A percentile compares a stretch with the other conserved stretches of the same genome.
These are phyloP conservation scores for Backusella liffmaniae DNA, from an alignment of 192 early-diverging fungal genomes.

Conservation along the genomic window DNA sequence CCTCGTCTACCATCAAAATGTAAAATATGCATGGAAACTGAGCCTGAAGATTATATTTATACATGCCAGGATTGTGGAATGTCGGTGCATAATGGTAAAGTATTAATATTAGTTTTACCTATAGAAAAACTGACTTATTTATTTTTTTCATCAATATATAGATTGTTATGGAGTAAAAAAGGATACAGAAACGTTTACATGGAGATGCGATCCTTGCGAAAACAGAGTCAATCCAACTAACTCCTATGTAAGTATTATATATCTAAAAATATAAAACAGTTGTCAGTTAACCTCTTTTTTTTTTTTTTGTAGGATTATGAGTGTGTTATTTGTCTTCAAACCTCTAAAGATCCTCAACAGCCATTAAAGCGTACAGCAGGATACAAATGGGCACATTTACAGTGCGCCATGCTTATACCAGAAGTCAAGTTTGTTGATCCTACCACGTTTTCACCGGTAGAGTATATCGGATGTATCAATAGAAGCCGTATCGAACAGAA, in stretches of 20 bases:
- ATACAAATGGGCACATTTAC: conserved; percentile 76
- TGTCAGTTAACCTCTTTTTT: background rate
- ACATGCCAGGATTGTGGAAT: conserved; percentile 46
- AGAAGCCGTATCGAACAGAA: conserved; percentile 40
- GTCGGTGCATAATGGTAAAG: conserved; percentile 48
- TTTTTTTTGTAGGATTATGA: conserved; percentile 48
- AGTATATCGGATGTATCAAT: conserved; percentile 46
- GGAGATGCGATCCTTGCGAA: conserved; percentile 59
- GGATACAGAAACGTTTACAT: conserved; percentile 16
- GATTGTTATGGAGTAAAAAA: conserved; percentile 48
- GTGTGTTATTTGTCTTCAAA: conserved; percentile 62
- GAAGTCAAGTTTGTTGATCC: conserved; percentile 52
- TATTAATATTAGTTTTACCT: background rate
- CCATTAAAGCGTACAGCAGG: conserved; percentile 70
- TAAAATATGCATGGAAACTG: conserved; percentile 34
- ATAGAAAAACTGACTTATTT: background rate
- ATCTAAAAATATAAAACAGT: background rate
- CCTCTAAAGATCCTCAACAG: conserved; percentile 27
- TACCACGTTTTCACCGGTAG: conserved; percentile 39
- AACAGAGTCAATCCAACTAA: conserved; percentile 60
- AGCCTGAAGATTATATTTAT: conserved; percentile 32
- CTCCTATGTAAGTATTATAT: conserved; percentile 46
- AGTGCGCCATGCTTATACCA: conserved; percentile 60
- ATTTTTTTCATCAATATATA: conserved; percentile 3
- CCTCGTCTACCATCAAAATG: background rate